Conservation (phyloP, 2,329 filamentous ascomycete genomes). For the Ceratocystis variospora region DNA sequence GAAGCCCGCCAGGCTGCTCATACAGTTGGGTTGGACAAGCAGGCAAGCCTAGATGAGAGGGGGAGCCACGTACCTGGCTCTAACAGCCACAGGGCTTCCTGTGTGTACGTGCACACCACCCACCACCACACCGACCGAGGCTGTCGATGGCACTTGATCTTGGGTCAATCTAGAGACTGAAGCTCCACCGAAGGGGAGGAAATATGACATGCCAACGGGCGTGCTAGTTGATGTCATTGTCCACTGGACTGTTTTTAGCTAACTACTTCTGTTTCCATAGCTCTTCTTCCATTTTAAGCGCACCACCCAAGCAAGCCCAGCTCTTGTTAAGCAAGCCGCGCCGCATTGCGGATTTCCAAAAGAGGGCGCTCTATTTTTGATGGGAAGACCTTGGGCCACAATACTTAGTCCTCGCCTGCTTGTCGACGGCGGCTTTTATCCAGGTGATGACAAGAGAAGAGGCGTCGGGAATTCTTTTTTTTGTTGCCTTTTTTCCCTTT, state of each 20-base stretch:
- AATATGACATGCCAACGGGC: too few relatives aligned
- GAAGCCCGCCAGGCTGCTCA: background rate
- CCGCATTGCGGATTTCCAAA: background rate
- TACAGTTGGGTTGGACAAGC: background rate
- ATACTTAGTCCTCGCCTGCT: too few relatives aligned
- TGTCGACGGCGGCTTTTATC: too few relatives aligned
- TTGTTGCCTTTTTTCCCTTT: too few relatives aligned
- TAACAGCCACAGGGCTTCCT: too few relatives aligned
- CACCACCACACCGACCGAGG: background rate
- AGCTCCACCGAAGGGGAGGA: background rate
- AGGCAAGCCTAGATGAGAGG: too few relatives aligned
- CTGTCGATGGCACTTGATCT: background rate
- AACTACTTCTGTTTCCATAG: background rate
- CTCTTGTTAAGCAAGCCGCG: background rate
- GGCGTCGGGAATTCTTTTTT: too few relatives aligned
- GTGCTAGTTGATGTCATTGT: background rate
- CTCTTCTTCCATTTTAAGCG: background rate
- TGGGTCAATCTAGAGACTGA: background rate
- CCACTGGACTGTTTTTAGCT: background rate
- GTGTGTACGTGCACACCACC: background rate
- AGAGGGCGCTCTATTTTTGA: constrained; percentile 2
- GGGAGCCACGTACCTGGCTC: too few relatives aligned
- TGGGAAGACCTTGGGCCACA: too few relatives aligned
- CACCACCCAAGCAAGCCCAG: background rate
- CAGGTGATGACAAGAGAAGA: too few relatives aligned